Evolutionary conservation across 768 basidiomycete species (phyloP), one percentile per base, ranked within the genome.

Genomic region (Lepiota venenata): DNA sequence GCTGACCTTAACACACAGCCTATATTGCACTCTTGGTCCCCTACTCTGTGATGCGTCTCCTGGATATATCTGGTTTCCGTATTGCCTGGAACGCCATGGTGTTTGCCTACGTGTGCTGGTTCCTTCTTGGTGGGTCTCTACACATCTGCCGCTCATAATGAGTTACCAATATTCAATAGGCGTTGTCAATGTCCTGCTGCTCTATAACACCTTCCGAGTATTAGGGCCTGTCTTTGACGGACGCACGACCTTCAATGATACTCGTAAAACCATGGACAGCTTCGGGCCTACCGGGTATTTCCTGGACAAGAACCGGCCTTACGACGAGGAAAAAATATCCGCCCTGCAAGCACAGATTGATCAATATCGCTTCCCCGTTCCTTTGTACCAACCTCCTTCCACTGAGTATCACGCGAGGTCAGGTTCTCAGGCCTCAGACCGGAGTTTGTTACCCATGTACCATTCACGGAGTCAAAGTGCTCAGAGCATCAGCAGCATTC

Each of bases 191-290:
- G 84, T 86, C 22, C 54, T 77, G 8, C 71, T 90, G n/a, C 74
- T 89, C 25, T 82, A 78, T 71, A 87, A 85, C 62, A 87, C 84
- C 9, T 79, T 88, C 63, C 79, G 82, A 9, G 75, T 87, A 47
- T 69, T 91, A 32, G 71, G 74, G 8, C 79, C 79, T 21, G 78
- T 78, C 20, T 76, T 84, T 59, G 69, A 76, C 55, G 66, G 64
- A 21, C 65, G 63, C 36, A 58, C 64, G 27, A 11, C 16, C 7
- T 7, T n/a, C 59, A 18, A 63, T 67, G n/a, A 67, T 11, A 40
- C 64, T 27, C 65, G 61, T 47, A 67, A 60, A 41, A 71, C 67
- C 47, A 47, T 62, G 37, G 66, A 71, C 47, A 71, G 71, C 22
- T 68, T 69, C 40, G 65, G 64, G 39, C 58, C 68, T 11, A 50